phyloP scores from a whole-genome alignment of 73 alveolate species.

The Tetrahymena thermophila region DNA sequence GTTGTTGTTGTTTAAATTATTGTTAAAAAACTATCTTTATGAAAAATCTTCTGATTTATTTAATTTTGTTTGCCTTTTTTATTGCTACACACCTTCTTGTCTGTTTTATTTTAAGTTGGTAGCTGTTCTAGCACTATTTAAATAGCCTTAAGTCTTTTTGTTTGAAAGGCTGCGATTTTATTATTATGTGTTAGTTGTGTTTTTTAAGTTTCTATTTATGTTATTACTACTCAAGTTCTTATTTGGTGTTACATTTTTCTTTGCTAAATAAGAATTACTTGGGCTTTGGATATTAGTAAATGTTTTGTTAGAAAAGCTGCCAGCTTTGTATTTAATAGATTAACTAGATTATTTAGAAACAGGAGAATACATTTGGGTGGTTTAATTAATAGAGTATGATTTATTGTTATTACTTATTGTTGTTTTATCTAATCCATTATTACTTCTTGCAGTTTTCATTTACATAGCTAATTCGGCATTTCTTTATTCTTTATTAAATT shows the following conservation, averaged over 20 bases:
- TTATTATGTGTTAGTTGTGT: neutral
- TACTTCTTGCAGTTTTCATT: neutral
- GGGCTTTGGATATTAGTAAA: neutral
- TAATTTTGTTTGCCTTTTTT: neutral
- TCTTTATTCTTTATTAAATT: neutral
- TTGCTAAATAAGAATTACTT: neutral
- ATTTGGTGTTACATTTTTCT: neutral
- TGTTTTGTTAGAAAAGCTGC: neutral
- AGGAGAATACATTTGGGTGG: neutral
- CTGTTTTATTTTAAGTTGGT: neutral
- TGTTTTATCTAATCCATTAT: neutral
- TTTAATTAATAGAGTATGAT: neutral
- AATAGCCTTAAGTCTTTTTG: neutral
- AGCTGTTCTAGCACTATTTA: neutral
- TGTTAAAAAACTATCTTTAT: neutral
- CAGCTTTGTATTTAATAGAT: neutral
- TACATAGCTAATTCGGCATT: neutral
- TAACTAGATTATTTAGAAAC: neutral
- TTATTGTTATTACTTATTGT: neutral
- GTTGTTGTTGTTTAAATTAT: neutral
- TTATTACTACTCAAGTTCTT: neutral
- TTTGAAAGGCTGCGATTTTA: neutral
- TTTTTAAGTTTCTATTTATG: neutral
- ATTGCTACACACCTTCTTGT: neutral
- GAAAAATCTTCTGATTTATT: neutral